Conservation (phyloP, 345 rosid genomes). For the Luvunga scandens region DNA sequence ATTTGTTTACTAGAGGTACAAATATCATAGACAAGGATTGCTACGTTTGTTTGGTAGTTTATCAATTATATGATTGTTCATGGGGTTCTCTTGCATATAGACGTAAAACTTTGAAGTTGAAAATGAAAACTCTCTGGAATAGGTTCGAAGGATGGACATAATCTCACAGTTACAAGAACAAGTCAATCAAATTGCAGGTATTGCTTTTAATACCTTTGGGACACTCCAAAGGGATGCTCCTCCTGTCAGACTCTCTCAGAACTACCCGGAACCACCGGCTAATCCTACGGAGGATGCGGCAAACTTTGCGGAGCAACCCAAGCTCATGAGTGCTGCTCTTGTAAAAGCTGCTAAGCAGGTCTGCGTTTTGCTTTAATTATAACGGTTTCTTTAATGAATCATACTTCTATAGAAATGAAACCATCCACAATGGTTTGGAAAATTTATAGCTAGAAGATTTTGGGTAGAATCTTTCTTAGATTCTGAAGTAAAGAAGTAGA, state of each 20-base stretch:
- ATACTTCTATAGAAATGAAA: background rate
- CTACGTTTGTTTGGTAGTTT: background rate
- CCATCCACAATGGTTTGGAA: background rate
- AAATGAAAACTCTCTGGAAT: background rate
- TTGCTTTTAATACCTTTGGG: constrained; percentile 82
- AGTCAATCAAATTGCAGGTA: constrained; percentile 64
- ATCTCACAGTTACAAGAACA: constrained; percentile 96
- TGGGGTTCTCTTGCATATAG: background rate
- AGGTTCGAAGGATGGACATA: constrained; percentile 57
- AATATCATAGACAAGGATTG: background rate
- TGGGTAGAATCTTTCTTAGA: background rate
- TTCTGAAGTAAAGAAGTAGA: background rate
- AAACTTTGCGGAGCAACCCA: constrained; percentile 63
- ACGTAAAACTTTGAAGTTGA: background rate
- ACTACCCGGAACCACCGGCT: constrained; percentile 77
- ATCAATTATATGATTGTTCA: background rate
- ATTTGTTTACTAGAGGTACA: background rate
- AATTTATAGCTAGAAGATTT: background rate
- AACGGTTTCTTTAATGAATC: background rate
- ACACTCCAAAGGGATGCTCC: constrained; percentile 83
- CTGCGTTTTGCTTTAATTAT: background rate
- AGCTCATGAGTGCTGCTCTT: constrained; percentile 70
- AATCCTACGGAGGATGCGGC: constrained; percentile 53
- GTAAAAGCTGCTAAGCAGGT: constrained; percentile 98
- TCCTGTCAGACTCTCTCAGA: constrained; percentile 71